Conservation (phyloP, 805 yeast species). For the Saccharomycopsis selenospora region DNA sequence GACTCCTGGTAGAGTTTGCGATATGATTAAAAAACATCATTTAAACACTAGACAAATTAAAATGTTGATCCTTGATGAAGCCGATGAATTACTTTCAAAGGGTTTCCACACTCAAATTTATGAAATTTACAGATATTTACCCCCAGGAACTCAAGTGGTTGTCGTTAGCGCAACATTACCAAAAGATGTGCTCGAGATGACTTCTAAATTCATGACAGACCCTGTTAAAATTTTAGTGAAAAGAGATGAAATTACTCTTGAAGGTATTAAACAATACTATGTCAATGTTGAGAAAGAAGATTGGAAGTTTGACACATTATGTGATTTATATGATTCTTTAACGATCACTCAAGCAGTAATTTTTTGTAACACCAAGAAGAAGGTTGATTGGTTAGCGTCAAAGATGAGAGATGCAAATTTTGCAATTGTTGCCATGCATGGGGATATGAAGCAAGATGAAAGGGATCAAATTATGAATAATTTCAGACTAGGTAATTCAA, state of each 20-base stretch:
- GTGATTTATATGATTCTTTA: constrained; percentile 90
- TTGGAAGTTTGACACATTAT: constrained; percentile 89
- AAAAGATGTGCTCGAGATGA: constrained; percentile 82
- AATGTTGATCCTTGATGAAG: constrained; percentile 91
- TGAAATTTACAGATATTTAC: constrained; percentile 80
- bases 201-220: constrained; percentile 84
- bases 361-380: constrained; percentile 93
- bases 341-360: constrained; percentile 97
- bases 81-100: constrained; percentile 87
- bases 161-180: constrained; percentile 94
- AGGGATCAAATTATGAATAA: constrained; percentile 93
- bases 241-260: constrained; percentile 87
- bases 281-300: constrained; percentile 88
- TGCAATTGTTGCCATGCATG: constrained; percentile 94
- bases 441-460: constrained; percentile 92
- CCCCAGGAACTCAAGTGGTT: constrained; percentile 84
- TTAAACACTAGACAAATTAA: constrained; percentile 69
- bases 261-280: constrained; percentile 90
- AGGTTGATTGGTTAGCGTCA: constrained; percentile 85
- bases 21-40: constrained; percentile 79
- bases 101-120: constrained; percentile 96
- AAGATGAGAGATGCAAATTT: constrained; percentile 75
- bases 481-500: constrained; percentile 87
- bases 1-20: constrained; percentile 93
- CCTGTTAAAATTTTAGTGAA: constrained; percentile 93